Base-by-base conservation (phyloP, 148 eudicot species). In the Chenopodium berlandieri region DNA sequence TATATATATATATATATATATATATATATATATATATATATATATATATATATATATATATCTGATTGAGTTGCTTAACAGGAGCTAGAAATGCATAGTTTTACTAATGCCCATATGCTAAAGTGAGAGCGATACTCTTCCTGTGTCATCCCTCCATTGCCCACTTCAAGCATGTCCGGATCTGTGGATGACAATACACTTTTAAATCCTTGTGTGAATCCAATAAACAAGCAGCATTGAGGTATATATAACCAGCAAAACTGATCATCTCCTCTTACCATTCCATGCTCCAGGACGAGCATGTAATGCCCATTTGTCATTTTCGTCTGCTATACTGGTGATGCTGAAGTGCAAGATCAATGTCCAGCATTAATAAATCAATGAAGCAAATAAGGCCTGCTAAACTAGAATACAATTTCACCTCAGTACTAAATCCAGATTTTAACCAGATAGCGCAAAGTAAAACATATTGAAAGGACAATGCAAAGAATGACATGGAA, bases 131-230 rank as follows among this genome's bases (percentile, higher is more conserved):
- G 91, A 68, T 95, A 95, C 79, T 95, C 98, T 19, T 82, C 83
- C 1, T 48, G 44, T 22, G 90, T 92, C 98, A 95, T 95, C 22
- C 97, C 97, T 60, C 97, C 98, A 63, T 95, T 95, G 22, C 97
- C 98, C 25, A 95, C 93, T 87, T 93, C 98, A 70, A 95, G 85
- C 98, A 95, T 95, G 83, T 95, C 97, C 2, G 98, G 98, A 85
- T 95, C 97, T 95, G 82, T 58, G 25, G 48, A 79, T 32, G 2
- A 1, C 16, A 75, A 65, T 27, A 71, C 20, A 48, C 14, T 37
- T 16, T 0, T 11, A 48, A 10, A 10, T 48, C 54, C 14, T 48
- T 13, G 14, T 13, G 54, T 48, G 14, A 11, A 9, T 48, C 54
- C 12, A 48, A 1, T 48, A 10, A 48, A 48, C 54, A 48, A 48